A percentile compares a stretch with the other conserved stretches of the same genome.
Evolutionary conservation across 768 basidiomycete genomes (phyloP).

Genomic region (Leccinum barrowsii): DNA sequence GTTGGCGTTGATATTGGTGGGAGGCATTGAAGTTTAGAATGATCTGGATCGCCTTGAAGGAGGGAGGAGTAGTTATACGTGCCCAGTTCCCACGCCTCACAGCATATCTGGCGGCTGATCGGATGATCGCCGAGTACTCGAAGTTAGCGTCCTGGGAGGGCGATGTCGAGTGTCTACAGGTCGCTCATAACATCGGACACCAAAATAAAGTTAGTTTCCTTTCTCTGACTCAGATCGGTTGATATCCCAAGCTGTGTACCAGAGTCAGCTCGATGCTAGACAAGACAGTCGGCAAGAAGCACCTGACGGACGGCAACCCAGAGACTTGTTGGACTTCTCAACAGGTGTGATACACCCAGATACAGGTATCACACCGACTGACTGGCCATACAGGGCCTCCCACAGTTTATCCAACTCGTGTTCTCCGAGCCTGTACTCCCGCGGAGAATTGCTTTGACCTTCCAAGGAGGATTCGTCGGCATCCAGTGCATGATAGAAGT

Average conservation of each 20-base stretch:
- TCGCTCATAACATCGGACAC: conserved; percentile 25
- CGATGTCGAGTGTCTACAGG: conserved; percentile 21
- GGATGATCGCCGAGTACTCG: not conserved
- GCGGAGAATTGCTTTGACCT: conserved; percentile 56
- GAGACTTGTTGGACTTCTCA: conserved; percentile 87
- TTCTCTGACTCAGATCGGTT: conserved; percentile 20
- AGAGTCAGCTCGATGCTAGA: conserved; percentile 82
- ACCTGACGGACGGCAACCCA: conserved; percentile 63
- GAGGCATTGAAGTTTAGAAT: not conserved
- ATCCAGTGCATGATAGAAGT: conserved; percentile 54
- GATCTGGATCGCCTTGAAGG: not conserved
- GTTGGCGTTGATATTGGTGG: not conserved
- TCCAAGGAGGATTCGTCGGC: conserved; percentile 86
- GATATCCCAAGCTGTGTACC: conserved; percentile 1
- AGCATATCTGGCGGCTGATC: not conserved
- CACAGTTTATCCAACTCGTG: conserved; percentile 67
- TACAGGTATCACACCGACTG: conserved; percentile 1
- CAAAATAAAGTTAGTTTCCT: conserved; percentile 38
- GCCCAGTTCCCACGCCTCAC: not conserved
- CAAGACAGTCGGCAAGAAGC: conserved; percentile 67
- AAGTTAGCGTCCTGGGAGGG: not conserved
- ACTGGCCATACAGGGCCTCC: conserved; percentile 54
- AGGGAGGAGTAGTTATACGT: not conserved
- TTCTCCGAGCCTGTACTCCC: conserved; percentile 56
- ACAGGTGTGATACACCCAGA: conserved; percentile 44